These are phyloP conservation scores for Prillingera fragicola DNA, from an alignment of 1,284 basidiomycete species.

Conservation along the genomic window DNA sequence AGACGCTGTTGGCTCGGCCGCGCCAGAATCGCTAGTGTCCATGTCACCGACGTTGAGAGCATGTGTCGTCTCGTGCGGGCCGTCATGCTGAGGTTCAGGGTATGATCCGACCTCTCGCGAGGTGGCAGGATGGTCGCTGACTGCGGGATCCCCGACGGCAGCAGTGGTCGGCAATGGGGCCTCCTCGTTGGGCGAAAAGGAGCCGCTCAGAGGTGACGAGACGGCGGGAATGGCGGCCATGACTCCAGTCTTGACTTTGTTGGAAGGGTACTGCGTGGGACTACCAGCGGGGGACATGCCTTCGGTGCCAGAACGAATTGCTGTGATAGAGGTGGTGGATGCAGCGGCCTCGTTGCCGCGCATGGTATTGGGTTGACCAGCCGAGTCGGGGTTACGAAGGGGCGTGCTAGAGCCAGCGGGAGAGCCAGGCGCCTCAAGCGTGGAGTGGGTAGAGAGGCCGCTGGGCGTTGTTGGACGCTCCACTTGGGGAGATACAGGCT, in stretches of 20 bases:
- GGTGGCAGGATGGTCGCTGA: constrained; percentile 17
- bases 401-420: background rate
- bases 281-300: constrained; percentile 16
- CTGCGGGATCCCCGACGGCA: constrained; percentile 30
- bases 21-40: too few relatives aligned
- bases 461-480: too few relatives aligned
- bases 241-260: background rate
- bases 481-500: background rate
- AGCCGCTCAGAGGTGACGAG: too few relatives aligned
- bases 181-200: too few relatives aligned
- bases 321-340: constrained; percentile 35
- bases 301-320: constrained; percentile 38
- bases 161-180: too few relatives aligned
- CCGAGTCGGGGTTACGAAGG: background rate
- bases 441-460: too few relatives aligned
- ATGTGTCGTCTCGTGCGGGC: background rate
- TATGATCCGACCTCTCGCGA: constrained; percentile 24
- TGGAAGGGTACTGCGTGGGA: too few relatives aligned
- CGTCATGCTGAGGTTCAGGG: constrained; percentile 11
- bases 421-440: background rate
- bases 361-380: constrained; percentile 7
- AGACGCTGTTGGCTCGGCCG: too few relatives aligned
- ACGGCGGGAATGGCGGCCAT: background rate
- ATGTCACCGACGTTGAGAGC: background rate
- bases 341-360: constrained; percentile 31